A percentile compares a stretch with the other conserved stretches of the same genome.
phyloP scores from a whole-genome alignment of 2,329 filamentous ascomycete genomes.

The Catunica adiposa region DNA sequence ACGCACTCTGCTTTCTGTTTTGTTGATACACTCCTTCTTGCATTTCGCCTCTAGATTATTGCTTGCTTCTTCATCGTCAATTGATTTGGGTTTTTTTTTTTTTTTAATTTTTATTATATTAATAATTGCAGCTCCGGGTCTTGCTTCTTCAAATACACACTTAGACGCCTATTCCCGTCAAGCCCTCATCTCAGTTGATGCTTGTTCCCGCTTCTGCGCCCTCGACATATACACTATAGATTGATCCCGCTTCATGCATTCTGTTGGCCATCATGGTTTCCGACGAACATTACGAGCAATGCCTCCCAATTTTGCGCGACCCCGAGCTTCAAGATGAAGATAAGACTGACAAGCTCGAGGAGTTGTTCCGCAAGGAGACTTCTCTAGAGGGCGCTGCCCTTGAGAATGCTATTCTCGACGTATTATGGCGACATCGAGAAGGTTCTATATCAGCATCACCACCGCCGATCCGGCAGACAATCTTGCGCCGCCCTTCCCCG shows the following conservation, averaged over 20 bases:
- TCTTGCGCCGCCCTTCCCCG: constrained; percentile 78
- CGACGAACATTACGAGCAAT: constrained; percentile 83
- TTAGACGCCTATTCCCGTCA: not conserved
- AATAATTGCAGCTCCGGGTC: not conserved
- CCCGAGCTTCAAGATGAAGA: constrained; percentile 76
- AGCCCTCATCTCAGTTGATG: not conserved
- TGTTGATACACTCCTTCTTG: not conserved
- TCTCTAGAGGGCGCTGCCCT: constrained; percentile 57
- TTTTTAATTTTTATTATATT: too few relatives aligned
- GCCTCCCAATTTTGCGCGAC: constrained; percentile 75
- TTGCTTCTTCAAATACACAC: not conserved
- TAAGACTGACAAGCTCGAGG: constrained; percentile 81
- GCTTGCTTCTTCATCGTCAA: not conserved
- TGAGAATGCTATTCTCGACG: constrained; percentile 81
- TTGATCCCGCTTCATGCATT: constrained; percentile 4
- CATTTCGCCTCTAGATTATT: not conserved
- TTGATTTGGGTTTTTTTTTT: too few relatives aligned
- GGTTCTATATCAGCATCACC: constrained; percentile 54
- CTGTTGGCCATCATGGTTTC: constrained; percentile 53
- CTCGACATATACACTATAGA: not conserved
- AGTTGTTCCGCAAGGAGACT: constrained; percentile 65
- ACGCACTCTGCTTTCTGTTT: not conserved
- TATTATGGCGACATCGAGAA: constrained; percentile 71
- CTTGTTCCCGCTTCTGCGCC: not conserved
- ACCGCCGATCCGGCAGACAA: constrained; percentile 71